Percentiles rank a stretch among this genome's conserved stretches.
Evolutionary conservation across 2,329 filamentous ascomycete genomes (phyloP).

Genomic region (Penicillium sp.): DNA sequence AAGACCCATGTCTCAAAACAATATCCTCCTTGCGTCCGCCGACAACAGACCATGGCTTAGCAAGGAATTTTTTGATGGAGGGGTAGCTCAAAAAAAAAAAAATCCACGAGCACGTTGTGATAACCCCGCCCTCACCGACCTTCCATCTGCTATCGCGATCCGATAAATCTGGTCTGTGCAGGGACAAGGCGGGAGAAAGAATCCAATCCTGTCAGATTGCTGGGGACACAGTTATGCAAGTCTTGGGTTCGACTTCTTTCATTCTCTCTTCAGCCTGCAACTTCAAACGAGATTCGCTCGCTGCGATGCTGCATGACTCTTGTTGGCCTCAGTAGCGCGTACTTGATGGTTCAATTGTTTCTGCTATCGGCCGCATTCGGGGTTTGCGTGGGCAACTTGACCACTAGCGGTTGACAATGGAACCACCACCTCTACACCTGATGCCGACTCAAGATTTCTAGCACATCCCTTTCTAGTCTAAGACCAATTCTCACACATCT

Average conservation of each 20-base stretch:
- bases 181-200: conserved; percentile 2
- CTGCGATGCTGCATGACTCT: not conserved
- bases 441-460: conserved; percentile 2
- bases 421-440: not conserved
- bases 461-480: not conserved
- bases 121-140: conserved; percentile 13
- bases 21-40: conserved; percentile 15
- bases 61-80: not conserved
- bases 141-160: conserved; percentile 13
- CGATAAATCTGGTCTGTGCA: conserved; percentile 15
- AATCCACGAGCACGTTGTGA: conserved; percentile 1
- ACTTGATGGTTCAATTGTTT: not conserved
- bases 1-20: conserved; percentile 6
- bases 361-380: not conserved
- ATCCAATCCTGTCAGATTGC: conserved; percentile 6
- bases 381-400: not conserved
- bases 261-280: not conserved
- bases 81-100: conserved; percentile 1
- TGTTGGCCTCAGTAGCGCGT: not conserved
- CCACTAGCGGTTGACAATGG: not conserved
- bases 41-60: not conserved
- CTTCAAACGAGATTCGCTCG: not conserved
- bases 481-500: not conserved
- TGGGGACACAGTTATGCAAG: conserved; percentile 9
- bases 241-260: conserved; percentile 2